These are phyloP conservation scores for Monosporozyma unispora DNA, from an alignment of 805 yeast species.

Conservation along the genomic window DNA sequence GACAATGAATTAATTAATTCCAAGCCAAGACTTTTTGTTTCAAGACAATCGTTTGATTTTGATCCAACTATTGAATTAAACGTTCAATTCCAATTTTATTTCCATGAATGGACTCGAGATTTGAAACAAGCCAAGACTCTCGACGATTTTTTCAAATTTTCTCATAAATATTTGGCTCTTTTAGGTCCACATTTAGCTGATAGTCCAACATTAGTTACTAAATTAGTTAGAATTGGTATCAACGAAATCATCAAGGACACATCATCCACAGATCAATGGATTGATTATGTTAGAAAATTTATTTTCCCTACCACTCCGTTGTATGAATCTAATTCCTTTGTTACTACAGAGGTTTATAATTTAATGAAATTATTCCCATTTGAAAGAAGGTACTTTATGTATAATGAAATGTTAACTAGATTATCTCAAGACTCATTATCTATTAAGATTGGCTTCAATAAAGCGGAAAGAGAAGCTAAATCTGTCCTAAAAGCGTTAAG, in stretches of 20 bases:
- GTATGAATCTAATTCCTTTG: slow-evolving; percentile 47
- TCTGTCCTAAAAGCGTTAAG: slow-evolving; percentile 72
- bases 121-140: slow-evolving; percentile 32
- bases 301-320: slow-evolving; percentile 55
- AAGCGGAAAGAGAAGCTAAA: slow-evolving; percentile 72
- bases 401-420: slow-evolving; percentile 65
- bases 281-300: slow-evolving; percentile 52
- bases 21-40: slow-evolving; percentile 13
- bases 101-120: slow-evolving; percentile 39
- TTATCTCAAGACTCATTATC: slow-evolving; percentile 46
- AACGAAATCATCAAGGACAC: slow-evolving; percentile 27
- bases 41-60: slow-evolving; percentile 11
- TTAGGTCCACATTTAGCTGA: slow-evolving; percentile 48
- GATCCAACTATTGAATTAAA: slow-evolving; percentile 9
- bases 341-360: slow-evolving; percentile 50
- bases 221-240: slow-evolving; percentile 52
- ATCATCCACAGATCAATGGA: slow-evolving; percentile 36
- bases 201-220: slow-evolving; percentile 41
- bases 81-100: slow-evolving; percentile 33
- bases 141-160: slow-evolving; percentile 40
- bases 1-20: slow-evolving; percentile 15
- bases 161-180: slow-evolving; percentile 43
- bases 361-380: slow-evolving; percentile 46
- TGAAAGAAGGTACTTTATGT: slow-evolving; percentile 62
- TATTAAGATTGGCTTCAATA: slow-evolving; percentile 50